These are phyloP conservation scores for Phytophthora pseudosyringae DNA, from an alignment of 352 stramenopile species.

Conservation along the genomic window DNA sequence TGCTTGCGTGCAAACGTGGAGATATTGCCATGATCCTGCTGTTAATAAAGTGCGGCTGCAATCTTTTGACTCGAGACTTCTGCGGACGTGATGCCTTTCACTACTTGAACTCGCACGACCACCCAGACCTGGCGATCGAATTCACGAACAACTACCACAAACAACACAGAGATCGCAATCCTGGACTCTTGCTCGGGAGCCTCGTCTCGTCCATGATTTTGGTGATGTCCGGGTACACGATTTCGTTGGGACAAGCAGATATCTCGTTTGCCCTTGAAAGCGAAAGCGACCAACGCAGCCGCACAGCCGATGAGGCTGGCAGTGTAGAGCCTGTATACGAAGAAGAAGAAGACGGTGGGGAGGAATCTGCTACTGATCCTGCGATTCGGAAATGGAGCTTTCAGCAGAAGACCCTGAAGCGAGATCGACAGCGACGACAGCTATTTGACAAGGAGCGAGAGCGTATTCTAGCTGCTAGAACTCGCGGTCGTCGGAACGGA, in stretches of 20 bases:
- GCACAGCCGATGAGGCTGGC: constrained; percentile 3
- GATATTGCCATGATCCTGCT: constrained; percentile 45
- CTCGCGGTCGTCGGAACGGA: constrained; percentile 56
- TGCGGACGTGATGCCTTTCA: constrained; percentile 43
- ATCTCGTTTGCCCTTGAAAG: constrained; percentile 14
- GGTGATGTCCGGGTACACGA: constrained; percentile 18
- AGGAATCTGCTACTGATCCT: constrained; percentile 14
- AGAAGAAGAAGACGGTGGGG: background rate
- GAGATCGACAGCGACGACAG: constrained; percentile 26
- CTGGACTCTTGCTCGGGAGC: constrained; percentile 15
- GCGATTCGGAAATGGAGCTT: constrained; percentile 45
- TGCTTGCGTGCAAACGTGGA: constrained; percentile 52
- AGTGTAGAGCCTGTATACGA: background rate
- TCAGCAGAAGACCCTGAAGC: constrained; percentile 45
- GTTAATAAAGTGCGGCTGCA: constrained; percentile 44
- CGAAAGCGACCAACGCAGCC: background rate
- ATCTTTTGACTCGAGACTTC: constrained; percentile 55
- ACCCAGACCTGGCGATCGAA: constrained; percentile 47
- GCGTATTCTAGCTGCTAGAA: constrained; percentile 41
- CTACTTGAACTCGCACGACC: constrained; percentile 52
- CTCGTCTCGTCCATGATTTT: background rate
- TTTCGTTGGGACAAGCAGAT: constrained; percentile 23
- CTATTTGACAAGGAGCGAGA: constrained; percentile 54
- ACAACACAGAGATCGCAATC: background rate
- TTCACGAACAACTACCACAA: constrained; percentile 33